phyloP scores from a whole-genome alignment of 768 basidiomycete species.

The Boletus patriciae region DNA sequence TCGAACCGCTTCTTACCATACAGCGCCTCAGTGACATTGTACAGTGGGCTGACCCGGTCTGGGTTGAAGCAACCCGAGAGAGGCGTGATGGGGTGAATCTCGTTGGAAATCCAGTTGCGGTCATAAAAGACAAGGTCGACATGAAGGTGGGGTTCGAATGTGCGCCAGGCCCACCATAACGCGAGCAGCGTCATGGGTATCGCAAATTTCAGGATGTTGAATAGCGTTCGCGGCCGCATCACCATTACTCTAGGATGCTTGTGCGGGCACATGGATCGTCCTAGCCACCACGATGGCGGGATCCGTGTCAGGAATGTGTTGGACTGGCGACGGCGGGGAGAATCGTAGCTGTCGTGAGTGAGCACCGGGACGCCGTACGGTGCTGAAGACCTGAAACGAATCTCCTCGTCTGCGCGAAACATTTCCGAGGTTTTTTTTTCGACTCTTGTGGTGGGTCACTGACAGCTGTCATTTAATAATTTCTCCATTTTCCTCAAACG shows the following conservation, averaged over 20 bases:
- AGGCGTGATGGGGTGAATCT: constrained; percentile 64
- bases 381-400: constrained; percentile 9
- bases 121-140: constrained; percentile 81
- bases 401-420: too few species aligned
- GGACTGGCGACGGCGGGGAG: neutral
- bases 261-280: neutral
- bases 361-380: constrained; percentile 9
- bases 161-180: constrained; percentile 43
- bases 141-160: constrained; percentile 70
- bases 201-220: constrained; percentile 44
- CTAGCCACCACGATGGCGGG: constrained; percentile 5
- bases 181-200: constrained; percentile 34
- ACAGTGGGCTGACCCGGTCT: constrained; percentile 55
- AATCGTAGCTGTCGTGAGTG: constrained; percentile 12
- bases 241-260: neutral
- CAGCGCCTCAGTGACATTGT: constrained; percentile 65
- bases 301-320: neutral
- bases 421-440: too few species aligned
- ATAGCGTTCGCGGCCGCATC: constrained; percentile 36
- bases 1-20: constrained; percentile 66
- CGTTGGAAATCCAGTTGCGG: constrained; percentile 68
- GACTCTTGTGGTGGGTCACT: too few species aligned
- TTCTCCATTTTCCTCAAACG: too few species aligned
- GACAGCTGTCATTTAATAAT: too few species aligned
- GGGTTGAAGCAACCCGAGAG: constrained; percentile 76